Base-by-base conservation (phyloP, 225 moss, liverwort and hornwort genomes). In the Anthoceros angustus region DNA sequence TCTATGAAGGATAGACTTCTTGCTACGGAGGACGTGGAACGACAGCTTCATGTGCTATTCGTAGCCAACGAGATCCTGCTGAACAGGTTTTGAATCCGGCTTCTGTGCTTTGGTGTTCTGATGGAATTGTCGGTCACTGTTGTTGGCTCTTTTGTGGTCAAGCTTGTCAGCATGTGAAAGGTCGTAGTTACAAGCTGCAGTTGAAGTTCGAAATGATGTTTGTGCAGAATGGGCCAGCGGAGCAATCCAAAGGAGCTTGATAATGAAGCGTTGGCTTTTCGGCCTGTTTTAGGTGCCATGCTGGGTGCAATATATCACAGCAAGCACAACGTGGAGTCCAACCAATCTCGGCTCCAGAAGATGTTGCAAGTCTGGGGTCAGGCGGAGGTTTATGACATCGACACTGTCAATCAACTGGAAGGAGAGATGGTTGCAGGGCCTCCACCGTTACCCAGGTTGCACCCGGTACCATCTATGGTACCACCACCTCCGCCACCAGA, bases 391-490 rank as follows among this genome's bases (percentile, higher is more conserved):
- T 98, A 73, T 64, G 92, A 98, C 73, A 83, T 77, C 64, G 95
- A 98, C 72, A 86, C 84, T 15, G 88, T 98, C 50, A 98, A 98
- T 66, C 78, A 80, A 61, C 75, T 98, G 43, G 95, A 98, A 75
- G 95, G 92, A 46, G 95, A 98, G 78, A 98, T 92, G 95, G 82
- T 98, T 68, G 95, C 95, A 64, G 89, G 95, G 78, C 92, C 83
- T 68, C 77, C 81, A n/a, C n/a, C n/a, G n/a, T n/a, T n/a, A 67
- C 88, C 70, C 43, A 72, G 73, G 39, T 21, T 84, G 64, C 49
- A 20, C 49, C 49, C 20, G 49, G 49, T 50, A 16, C 15, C 15
- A 14, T 50, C 20, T 14, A 50, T 50, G 49, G 16, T 20, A 7
- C 49, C 6, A 50, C 49, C 49, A 50, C 49, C 49, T 14, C 49